Evolutionary conservation across 2,329 filamentous ascomycete species (phyloP).

Genomic region (Chaetomium olivaceum): DNA sequence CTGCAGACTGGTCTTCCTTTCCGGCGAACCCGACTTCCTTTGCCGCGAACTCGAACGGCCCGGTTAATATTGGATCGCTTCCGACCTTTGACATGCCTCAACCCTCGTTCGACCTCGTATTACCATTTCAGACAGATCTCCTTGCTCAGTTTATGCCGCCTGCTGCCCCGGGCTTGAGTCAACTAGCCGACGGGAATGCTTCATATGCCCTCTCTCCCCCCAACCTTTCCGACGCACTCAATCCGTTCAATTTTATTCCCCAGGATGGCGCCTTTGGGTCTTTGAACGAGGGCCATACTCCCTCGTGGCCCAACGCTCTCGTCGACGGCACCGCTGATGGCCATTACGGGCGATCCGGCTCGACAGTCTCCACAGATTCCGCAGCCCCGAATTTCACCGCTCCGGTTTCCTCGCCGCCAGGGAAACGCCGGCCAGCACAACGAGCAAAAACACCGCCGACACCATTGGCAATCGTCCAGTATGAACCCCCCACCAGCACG

Average conservation of each 20-base stretch:
- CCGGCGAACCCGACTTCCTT: neutral
- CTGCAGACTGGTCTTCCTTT: neutral
- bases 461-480: slow-evolving; percentile 21
- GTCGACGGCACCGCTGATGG: neutral
- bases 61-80: neutral
- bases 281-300: neutral
- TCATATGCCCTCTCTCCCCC: neutral
- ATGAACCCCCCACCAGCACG: slow-evolving; percentile 11
- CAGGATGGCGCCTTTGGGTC: too few relatives aligned
- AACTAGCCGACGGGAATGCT: neutral
- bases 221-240: neutral
- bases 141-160: neutral
- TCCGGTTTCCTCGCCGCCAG: neutral
- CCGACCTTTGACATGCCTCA: neutral
- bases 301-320: neutral
- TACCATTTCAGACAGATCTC: neutral
- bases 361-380: neutral
- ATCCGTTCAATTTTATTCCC: neutral
- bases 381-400: neutral
- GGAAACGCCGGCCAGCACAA: neutral
- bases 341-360: neutral
- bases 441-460: neutral
- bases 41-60: neutral
- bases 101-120: neutral
- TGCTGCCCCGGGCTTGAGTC: neutral